Evolutionary conservation across 345 rosid genomes (phyloP), one percentile per base, ranked within the genome.

Genomic region (Viola odorata): DNA sequence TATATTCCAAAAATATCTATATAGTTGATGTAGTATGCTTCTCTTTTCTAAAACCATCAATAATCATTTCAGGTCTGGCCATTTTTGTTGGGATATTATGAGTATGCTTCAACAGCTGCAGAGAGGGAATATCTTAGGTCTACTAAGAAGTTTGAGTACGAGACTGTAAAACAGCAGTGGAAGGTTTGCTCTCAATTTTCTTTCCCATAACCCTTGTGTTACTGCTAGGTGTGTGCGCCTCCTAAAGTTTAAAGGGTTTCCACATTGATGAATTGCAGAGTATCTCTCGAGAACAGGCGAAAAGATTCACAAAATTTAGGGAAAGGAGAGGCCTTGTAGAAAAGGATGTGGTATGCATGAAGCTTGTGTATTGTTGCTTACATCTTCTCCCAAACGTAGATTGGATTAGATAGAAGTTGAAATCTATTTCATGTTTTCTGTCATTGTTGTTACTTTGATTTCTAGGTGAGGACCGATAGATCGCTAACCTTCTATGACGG

Each of bases 401-500:
- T 53, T 51, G 37, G 50, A 50, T 54, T 45, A 36, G 52, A 15
- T 41, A 15, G 32, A 37, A 45, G 37, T 3, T 40, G 37, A 14
- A 32, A 51, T 14, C 37, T 51, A 51, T 44, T 63, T 37, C 55
- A 16, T 64, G 48, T 64, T 49, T 41, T 50, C 38, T 67, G 38
- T 66, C 7, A 48, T 45, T 11, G 45, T 41, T 40, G 47, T 37
- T 61, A 1, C 12, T 11, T 12, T 50, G 37, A 69, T 39, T 67
- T 81, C 45, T 70, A 95, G 99, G 99, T 95, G 66, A 86, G 99
- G 84, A 91, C 99, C 53, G 99, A 95, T 72, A 81, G 99, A 70
- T 77, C 90, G 0, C 64, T 81, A 53, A 60, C 80, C 66, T 95
- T 82, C 77, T 95, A 85, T 39, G 95, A 84, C 62, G 96, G 97